phyloP scores from a whole-genome alignment of 495 filamentous ascomycete species.

The Antarctomyces pellizariae region DNA sequence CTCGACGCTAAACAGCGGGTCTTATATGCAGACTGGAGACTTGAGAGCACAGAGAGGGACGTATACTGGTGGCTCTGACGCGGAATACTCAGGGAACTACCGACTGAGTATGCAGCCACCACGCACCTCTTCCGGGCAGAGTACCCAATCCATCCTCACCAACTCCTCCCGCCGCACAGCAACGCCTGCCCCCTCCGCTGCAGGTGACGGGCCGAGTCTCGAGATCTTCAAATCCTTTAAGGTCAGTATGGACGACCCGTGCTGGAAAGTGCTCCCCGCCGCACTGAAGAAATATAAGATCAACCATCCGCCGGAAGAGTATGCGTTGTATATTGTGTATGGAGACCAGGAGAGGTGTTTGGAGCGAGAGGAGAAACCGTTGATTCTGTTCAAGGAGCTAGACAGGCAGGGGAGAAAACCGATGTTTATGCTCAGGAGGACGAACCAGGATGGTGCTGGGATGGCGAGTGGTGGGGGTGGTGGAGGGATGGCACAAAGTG shows the following conservation, averaged over 20 bases:
- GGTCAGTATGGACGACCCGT: constrained; percentile 92
- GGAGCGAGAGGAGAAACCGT: constrained; percentile 71
- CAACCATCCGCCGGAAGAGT: constrained; percentile 87
- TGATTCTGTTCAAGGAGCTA: constrained; percentile 91
- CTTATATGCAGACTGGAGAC: too few species aligned
- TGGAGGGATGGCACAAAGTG: constrained; percentile 22
- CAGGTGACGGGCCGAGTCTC: constrained; percentile 24
- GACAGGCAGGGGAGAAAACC: constrained; percentile 92
- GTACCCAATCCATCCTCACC: constrained; percentile 14
- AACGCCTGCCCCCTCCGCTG: constrained; percentile 27
- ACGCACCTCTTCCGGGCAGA: constrained; percentile 17
- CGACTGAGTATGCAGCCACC: constrained; percentile 19
- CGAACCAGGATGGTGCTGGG: constrained; percentile 17
- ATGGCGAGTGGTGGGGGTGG: constrained; percentile 17
- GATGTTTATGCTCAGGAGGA: constrained; percentile 92
- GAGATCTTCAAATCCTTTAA: constrained; percentile 98
- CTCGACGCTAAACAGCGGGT: constrained; percentile 30
- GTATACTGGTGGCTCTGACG: too few species aligned
- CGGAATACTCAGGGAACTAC: constrained; percentile 22
- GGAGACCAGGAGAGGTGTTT: constrained; percentile 92
- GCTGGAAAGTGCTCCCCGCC: constrained; percentile 87
- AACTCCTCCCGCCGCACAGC: constrained; percentile 22
- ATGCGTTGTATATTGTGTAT: constrained; percentile 92
- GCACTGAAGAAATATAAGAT: constrained; percentile 97
- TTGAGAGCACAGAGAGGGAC: too few species aligned